Conservation (phyloP, 371 early-diverging fungal genomes). For the Mortierella sp. region DNA sequence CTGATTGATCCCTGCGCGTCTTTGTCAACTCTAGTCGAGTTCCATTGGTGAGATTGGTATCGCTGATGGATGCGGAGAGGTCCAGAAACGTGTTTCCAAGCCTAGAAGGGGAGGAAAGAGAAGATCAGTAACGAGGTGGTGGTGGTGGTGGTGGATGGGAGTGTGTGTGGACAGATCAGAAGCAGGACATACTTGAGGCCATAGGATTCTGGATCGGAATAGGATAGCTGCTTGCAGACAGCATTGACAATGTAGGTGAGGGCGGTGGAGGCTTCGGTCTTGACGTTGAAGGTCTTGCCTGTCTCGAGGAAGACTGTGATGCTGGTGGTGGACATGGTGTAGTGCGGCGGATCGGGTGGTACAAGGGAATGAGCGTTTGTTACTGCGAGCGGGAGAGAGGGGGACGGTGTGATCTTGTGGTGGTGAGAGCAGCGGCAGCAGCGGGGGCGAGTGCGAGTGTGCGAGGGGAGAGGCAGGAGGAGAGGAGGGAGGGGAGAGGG, state of each 20-base stretch:
- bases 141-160: too few relatives aligned
- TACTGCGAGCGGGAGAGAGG: too few relatives aligned
- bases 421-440: too few relatives aligned
- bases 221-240: constrained; percentile 33
- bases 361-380: constrained; percentile 1
- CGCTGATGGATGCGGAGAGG: too few relatives aligned
- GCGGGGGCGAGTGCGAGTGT: too few relatives aligned
- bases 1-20: too few relatives aligned
- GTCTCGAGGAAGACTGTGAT: constrained; percentile 22
- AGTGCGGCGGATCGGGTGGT: neutral
- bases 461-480: neutral
- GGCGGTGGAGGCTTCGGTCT: constrained; percentile 37
- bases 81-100: too few relatives aligned
- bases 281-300: constrained; percentile 28
- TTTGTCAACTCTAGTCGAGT: too few relatives aligned
- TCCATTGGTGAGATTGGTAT: too few relatives aligned
- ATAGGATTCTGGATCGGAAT: constrained; percentile 26
- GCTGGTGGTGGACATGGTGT: neutral
- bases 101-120: too few relatives aligned
- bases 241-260: constrained; percentile 30
- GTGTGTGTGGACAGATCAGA: neutral
- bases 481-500: neutral
- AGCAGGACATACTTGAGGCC: constrained; percentile 34
- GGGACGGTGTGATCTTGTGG: too few relatives aligned
- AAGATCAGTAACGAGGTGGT: too few relatives aligned